Base-by-base conservation (phyloP, 805 yeast genomes). In the Ogataea thermomethanolica region DNA sequence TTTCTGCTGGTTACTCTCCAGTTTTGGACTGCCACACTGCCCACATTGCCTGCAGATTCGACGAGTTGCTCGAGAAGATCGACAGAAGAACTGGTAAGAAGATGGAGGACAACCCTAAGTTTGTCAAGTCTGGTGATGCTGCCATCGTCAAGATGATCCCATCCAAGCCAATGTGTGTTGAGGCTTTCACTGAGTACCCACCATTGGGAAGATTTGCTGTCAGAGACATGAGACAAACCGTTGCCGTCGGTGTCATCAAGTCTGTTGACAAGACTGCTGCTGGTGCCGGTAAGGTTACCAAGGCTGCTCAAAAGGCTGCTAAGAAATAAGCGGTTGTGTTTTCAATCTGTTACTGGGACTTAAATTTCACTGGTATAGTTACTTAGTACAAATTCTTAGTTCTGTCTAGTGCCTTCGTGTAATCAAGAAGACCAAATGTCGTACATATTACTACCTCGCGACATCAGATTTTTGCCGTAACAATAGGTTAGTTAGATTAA, bases 211-310 rank as follows among this genome's bases (percentile, higher is more conserved):
- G 98, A 83, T 78, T 91, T 75, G 91, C 91, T 70, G 96, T 89
- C 81, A 90, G 97, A 85, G 97, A 89, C 78, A 89, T 89, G 97
- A 86, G 97, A 85, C 96, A 89, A 78, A 90, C 97, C 63, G 97
- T 90, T 65, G 97, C 97, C 70, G 97, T 90, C 70, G 97, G 97
- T 86, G 96, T 90, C 69, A 85, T 91, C 85, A 91, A 91, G 83
- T 73, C 88, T 55, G 95, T 88, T 62, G 95, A 78, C 66, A 88
- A 88, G 84, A 62, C 85, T 58, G 66, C 86, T 58, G 66, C 79
- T 74, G 75, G 73, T 73, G 86, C 88, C 65, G 90, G 88, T 75
- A 86, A 87, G 89, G 93, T 86, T 64, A 86, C 95, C 89, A 87
- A 87, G 89, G 87, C 95, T 71, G 96, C 95, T 71, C 72, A 71